These are phyloP conservation scores for Glarea lozoyensis DNA, from an alignment of 495 filamentous ascomycete genomes.

Conservation along the genomic window DNA sequence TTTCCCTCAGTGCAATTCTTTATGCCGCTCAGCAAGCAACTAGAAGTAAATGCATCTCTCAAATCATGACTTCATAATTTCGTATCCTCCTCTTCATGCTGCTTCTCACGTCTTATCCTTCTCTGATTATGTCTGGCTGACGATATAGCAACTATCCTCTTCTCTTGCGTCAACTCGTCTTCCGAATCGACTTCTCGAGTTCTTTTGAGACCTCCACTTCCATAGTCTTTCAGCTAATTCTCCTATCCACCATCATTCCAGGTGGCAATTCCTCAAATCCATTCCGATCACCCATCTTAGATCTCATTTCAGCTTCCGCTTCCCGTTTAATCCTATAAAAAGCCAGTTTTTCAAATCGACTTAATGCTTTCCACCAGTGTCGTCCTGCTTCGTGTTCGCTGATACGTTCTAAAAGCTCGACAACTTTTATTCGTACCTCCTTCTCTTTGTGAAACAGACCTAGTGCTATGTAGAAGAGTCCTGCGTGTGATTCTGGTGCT, in stretches of 20 bases:
- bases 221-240: conserved; percentile 13
- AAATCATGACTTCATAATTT: conserved; percentile 16
- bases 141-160: no score
- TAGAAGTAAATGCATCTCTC: not conserved
- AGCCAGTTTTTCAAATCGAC: conserved; percentile 79
- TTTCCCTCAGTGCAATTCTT: conserved; percentile 9
- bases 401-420: conserved; percentile 75
- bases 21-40: no score
- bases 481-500: conserved; percentile 77
- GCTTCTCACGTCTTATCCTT: no score
- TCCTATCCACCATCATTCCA: conserved; percentile 19
- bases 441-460: conserved; percentile 87
- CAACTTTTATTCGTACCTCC: conserved; percentile 68
- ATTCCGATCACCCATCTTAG: conserved; percentile 23
- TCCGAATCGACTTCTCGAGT: not conserved
- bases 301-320: conserved; percentile 35
- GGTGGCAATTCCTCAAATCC: conserved; percentile 25
- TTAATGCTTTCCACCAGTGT: conserved; percentile 84
- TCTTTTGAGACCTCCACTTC: not conserved
- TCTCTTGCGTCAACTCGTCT: no score
- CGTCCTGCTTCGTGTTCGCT: conserved; percentile 79
- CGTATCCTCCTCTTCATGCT: no score
- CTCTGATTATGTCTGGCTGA: no score
- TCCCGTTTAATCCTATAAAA: conserved; percentile 62
- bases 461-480: conserved; percentile 84